Conservation (phyloP, 768 basidiomycete genomes). For the Suillus paluster region DNA sequence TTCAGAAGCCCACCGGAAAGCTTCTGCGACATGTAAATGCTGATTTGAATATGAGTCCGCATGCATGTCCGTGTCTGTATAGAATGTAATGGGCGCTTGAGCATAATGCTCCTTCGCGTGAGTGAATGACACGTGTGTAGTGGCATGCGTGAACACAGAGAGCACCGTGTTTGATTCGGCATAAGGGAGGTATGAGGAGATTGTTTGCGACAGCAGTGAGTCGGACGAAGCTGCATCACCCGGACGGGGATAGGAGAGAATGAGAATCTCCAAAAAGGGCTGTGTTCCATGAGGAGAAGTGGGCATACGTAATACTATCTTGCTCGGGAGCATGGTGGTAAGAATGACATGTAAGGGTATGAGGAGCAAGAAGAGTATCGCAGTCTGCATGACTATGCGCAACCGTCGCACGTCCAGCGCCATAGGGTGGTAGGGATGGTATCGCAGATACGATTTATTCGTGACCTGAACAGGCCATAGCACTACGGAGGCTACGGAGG, state of each 20-base stretch:
- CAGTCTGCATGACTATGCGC: constrained; percentile 21
- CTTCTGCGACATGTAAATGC: constrained; percentile 46
- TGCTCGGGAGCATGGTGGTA: constrained; percentile 6
- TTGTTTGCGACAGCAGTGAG: constrained; percentile 39
- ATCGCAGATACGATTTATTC: not conserved
- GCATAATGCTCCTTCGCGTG: constrained; percentile 29
- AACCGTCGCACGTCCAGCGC: constrained; percentile 10
- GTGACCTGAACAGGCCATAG: constrained; percentile 19
- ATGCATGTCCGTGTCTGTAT: constrained; percentile 36
- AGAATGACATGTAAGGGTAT: constrained; percentile 13
- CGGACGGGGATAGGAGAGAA: constrained; percentile 45
- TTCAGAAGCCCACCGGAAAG: constrained; percentile 40
- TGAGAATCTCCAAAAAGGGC: constrained; percentile 44
- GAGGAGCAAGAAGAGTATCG: constrained; percentile 24
- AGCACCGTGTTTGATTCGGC: constrained; percentile 32
- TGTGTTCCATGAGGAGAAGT: constrained; percentile 22
- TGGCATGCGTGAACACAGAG: constrained; percentile 45
- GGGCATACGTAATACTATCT: constrained; percentile 10
- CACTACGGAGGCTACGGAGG: constrained; percentile 29
- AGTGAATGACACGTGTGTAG: constrained; percentile 36
- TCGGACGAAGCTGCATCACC: constrained; percentile 29
- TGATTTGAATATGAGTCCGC: constrained; percentile 33
- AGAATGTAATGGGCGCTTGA: constrained; percentile 26
- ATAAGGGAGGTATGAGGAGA: constrained; percentile 42
- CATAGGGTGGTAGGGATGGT: constrained; percentile 7